A percentile compares a stretch with the other conserved stretches of the same genome.
phyloP scores from a whole-genome alignment of 164 flowering plant genomes.

The Aristolochia contorta region DNA sequence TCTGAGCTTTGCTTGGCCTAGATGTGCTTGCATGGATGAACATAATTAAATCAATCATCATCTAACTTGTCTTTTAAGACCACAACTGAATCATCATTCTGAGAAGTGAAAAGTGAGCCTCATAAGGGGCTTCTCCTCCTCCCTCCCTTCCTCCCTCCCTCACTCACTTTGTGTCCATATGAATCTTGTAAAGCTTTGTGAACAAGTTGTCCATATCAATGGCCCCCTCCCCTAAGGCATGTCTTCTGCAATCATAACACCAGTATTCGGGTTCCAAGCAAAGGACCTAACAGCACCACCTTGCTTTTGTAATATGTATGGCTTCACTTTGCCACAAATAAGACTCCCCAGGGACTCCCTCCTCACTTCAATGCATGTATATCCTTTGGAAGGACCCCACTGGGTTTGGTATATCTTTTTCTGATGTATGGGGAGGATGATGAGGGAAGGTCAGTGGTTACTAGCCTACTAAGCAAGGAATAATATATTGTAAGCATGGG shows the following conservation, averaged over 20 bases:
- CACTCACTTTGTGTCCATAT: background rate
- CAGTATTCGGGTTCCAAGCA: background rate
- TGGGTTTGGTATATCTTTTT: background rate
- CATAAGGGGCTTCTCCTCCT: too few species aligned
- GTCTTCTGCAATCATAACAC: conserved; percentile 5
- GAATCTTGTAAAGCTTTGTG: conserved; percentile 6
- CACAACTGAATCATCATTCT: too few species aligned
- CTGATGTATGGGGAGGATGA: conserved; percentile 4
- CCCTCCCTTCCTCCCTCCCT: too few species aligned
- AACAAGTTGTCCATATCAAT: conserved; percentile 8
- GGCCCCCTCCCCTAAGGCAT: background rate
- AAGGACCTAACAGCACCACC: too few species aligned
- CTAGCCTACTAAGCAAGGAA: conserved; percentile 12
- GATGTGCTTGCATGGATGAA: too few species aligned
- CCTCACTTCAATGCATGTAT: background rate
- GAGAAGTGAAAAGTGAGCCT: too few species aligned
- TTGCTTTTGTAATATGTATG: too few species aligned
- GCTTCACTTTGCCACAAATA: too few species aligned
- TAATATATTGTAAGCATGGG: conserved; percentile 8
- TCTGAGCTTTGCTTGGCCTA: too few species aligned
- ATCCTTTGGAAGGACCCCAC: background rate
- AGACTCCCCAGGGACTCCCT: background rate
- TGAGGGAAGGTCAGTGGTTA: conserved; percentile 4
- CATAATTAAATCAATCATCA: too few species aligned
- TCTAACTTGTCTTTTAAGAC: too few species aligned